Percentiles rank a stretch among this genome's conserved stretches.
phyloP scores from a whole-genome alignment of 176 grass and related monocot genomes.

The sorghum (Sorghum bicolor) region DNA sequence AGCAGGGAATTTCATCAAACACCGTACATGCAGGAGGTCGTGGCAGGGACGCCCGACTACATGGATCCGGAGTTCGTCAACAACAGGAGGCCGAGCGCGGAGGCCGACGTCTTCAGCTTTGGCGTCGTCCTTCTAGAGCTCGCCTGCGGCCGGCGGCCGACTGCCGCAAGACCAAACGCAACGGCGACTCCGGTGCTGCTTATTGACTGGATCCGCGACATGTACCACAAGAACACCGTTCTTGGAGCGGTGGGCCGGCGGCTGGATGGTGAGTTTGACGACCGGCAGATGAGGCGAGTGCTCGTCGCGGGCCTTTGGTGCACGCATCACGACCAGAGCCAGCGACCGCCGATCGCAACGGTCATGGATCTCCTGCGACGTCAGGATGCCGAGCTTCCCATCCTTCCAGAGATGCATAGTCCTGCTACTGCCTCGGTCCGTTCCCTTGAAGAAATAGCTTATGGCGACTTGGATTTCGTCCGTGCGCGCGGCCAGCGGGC shows the following conservation, averaged over 20 bases:
- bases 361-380: constrained; percentile 30
- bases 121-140: constrained; percentile 26
- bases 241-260: constrained; percentile 40
- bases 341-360: constrained; percentile 34
- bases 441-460: background rate
- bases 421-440: background rate
- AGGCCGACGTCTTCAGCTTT: constrained; percentile 29
- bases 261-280: constrained; percentile 18
- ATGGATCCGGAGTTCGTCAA: constrained; percentile 4
- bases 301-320: constrained; percentile 46
- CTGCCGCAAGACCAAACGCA: too few species aligned
- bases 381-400: constrained; percentile 20
- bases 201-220: constrained; percentile 33
- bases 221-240: background rate
- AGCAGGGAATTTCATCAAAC: too few species aligned
- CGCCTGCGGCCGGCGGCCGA: background rate
- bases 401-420: background rate
- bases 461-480: background rate
- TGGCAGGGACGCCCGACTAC: background rate
- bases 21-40: too few species aligned
- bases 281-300: constrained; percentile 14
- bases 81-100: background rate
- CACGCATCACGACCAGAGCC: constrained; percentile 18
- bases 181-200: background rate
- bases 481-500: too few species aligned